Base-by-base conservation (phyloP, 208 protist species). In the Lotmaria passim region DNA sequence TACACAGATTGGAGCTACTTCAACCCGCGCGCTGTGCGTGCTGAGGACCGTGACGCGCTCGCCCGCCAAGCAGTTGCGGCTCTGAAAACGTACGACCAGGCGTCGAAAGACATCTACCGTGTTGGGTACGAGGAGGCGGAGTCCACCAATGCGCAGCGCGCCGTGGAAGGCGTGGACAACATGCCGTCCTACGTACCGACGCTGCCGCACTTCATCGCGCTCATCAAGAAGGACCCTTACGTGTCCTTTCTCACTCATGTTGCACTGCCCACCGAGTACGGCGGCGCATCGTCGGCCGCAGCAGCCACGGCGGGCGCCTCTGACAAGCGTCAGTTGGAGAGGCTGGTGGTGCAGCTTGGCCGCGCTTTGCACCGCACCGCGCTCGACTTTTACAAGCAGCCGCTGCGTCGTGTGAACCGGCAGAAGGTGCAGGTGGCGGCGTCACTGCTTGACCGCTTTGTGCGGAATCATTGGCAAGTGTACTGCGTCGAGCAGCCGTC, bases 361-460 rank as follows among this genome's bases (percentile, higher is more conserved):
- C 30, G 74, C 0, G 81, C 83, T 10, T 73, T 93, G 17, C 79
- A 89, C 60, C 69, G 81, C 23, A 91, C 74, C 17, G 88, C 88
- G 28, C 52, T 94, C 14, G 80, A 94, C 46, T 96, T 84, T 58
- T 78, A 90, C 75, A 82, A 89, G 58, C 79, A 93, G 56, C 53
- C 44, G 0, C 44, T 93, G 15, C 78, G 91, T 23, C 81, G 88
- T 14, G 75, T 94, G n/a, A 89, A 93, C 51, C 78, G 66, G 19
- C 91, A 96, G 57, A 94, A 94, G 76, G 85, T 91, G 34, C 79
- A 83, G 36, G 86, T 96, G 17, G 86, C 88, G 7, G 88, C 88
- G 4, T 60, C 87, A 34, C 72, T 93, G 34, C 76, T 96, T 21
- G 91, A 96, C 53, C 64, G 47, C 43, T 93, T 93, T 63, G 82